Conservation (phyloP, 2,329 filamentous ascomycete genomes). For the Trichophyton rubrum region DNA sequence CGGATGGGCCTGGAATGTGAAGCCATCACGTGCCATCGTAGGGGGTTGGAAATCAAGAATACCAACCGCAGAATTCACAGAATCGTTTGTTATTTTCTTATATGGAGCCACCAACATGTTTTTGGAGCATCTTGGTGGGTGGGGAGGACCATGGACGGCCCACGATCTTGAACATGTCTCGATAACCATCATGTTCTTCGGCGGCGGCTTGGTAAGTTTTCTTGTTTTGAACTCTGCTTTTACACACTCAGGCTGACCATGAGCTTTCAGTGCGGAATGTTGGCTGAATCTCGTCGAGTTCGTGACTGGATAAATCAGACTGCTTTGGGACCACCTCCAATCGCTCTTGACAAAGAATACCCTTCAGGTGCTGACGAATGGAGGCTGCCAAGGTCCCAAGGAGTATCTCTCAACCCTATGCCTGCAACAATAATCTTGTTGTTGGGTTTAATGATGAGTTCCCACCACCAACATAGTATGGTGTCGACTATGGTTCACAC, state of each 20-base stretch:
- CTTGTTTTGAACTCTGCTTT: neutral
- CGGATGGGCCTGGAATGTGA: slow-evolving; percentile 92
- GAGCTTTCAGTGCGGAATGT: slow-evolving; percentile 55
- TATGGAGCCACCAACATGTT: slow-evolving; percentile 88
- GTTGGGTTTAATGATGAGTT: slow-evolving; percentile 88
- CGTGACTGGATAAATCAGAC: slow-evolving; percentile 43
- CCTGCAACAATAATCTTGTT: slow-evolving; percentile 77
- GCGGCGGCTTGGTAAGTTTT: slow-evolving; percentile 61
- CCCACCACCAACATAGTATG: slow-evolving; percentile 73
- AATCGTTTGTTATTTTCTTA: slow-evolving; percentile 78
- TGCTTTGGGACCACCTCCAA: slow-evolving; percentile 1
- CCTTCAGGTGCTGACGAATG: slow-evolving; percentile 38
- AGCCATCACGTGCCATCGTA: slow-evolving; percentile 47
- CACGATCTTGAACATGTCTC: slow-evolving; percentile 84
- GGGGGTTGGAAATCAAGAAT: slow-evolving; percentile 49
- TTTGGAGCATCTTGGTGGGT: slow-evolving; percentile 69
- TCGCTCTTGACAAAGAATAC: slow-evolving; percentile 4
- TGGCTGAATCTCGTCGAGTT: slow-evolving; percentile 62
- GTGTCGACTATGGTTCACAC: slow-evolving; percentile 83
- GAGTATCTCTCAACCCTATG: slow-evolving; percentile 73
- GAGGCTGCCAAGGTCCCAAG: slow-evolving; percentile 53
- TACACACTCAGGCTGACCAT: slow-evolving; percentile 12
- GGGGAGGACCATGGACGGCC: slow-evolving; percentile 58
- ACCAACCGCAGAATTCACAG: slow-evolving; percentile 75
- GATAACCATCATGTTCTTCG: slow-evolving; percentile 87